A percentile compares a stretch with the other conserved stretches of the same genome.
These are phyloP conservation scores for Coriolopsis trogii DNA, from an alignment of 1,284 basidiomycete genomes.

Conservation along the genomic window DNA sequence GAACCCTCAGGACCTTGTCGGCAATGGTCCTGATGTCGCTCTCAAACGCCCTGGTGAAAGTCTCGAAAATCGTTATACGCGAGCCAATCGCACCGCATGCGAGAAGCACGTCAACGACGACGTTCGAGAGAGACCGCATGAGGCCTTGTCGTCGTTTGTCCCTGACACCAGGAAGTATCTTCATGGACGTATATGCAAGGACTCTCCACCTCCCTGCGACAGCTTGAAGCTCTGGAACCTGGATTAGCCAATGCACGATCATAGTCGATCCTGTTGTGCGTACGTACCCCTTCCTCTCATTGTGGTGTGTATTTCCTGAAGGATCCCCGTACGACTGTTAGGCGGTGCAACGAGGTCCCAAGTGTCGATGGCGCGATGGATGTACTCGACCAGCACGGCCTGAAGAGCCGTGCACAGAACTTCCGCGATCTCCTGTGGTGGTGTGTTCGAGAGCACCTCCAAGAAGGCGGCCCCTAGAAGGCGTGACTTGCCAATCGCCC, in stretches of 20 bases:
- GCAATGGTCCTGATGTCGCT: conserved; percentile 45
- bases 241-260: not conserved
- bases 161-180: conserved; percentile 37
- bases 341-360: too few relatives aligned
- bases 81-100: conserved; percentile 48
- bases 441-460: conserved; percentile 40
- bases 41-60: conserved; percentile 33
- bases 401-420: too few relatives aligned
- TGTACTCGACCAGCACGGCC: not conserved
- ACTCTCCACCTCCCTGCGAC: conserved; percentile 57
- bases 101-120: conserved; percentile 45
- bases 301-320: conserved; percentile 48
- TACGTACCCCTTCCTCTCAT: conserved; percentile 46
- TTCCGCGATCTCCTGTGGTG: too few relatives aligned
- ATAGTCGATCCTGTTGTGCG: too few relatives aligned
- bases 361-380: not conserved
- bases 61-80: conserved; percentile 29
- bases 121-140: conserved; percentile 38
- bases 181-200: conserved; percentile 48
- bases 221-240: conserved; percentile 46
- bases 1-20: conserved; percentile 47
- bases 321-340: too few relatives aligned
- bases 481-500: conserved; percentile 30
- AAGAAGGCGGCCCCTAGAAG: conserved; percentile 41
- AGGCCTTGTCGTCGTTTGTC: conserved; percentile 30